phyloP scores from a whole-genome alignment of 1,284 basidiomycete species.

The Inonotus obliquus region DNA sequence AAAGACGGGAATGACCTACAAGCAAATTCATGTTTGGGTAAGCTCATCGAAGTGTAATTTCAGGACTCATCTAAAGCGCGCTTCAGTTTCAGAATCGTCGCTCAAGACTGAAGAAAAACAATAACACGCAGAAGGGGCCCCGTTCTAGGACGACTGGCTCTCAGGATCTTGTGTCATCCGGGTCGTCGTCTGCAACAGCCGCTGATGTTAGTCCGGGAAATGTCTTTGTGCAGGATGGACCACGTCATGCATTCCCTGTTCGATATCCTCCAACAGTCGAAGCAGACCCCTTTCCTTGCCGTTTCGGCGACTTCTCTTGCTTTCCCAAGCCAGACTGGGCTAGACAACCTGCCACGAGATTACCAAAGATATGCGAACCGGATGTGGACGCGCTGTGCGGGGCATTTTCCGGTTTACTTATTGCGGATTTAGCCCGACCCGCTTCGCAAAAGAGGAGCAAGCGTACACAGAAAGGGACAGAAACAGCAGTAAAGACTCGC shows the following conservation, averaged over 20 bases:
- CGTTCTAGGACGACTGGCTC: neutral
- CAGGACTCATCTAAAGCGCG: neutral
- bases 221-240: neutral
- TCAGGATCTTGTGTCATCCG: no score
- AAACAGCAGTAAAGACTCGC: neutral
- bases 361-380: neutral
- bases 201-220: no score
- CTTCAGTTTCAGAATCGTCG: constrained; percentile 16
- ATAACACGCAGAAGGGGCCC: no score
- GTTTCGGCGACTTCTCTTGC: constrained; percentile 6
- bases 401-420: neutral
- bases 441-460: no score
- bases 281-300: constrained; percentile 11
- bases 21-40: constrained; percentile 17
- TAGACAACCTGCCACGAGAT: neutral
- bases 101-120: neutral
- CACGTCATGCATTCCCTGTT: neutral
- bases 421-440: neutral
- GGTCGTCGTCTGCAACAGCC: no score
- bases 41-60: neutral
- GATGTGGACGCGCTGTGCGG: neutral
- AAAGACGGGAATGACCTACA: constrained; percentile 11
- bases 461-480: no score
- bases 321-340: neutral
- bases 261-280: constrained; percentile 5